Evolutionary conservation across 768 basidiomycete genomes (phyloP), one percentile per base, ranked within the genome.

Genomic region (Agrocybe pediades): DNA sequence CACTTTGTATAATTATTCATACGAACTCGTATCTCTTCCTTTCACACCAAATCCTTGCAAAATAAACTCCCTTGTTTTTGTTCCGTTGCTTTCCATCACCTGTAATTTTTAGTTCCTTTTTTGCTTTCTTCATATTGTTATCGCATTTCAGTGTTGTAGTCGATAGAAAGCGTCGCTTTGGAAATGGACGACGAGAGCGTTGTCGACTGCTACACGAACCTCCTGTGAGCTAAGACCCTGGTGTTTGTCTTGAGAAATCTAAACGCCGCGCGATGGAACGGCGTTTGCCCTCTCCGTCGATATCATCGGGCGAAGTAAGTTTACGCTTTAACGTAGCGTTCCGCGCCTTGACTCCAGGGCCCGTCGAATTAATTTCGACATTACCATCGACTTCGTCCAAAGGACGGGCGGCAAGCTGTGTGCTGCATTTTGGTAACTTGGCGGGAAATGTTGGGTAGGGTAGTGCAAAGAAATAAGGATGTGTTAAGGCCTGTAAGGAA

Each of bases 391-490:
- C 77, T 61, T 93, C 90, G 62, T 90, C 90, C 2, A 88, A 79
- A 4, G 90, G 84, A 24, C 85, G 76, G 17, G 72, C 68, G 6
- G 72, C 62, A 20, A 73, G 62, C 53, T 76, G 74, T 6, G 71
- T 71, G 26, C 73, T 68, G 51, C 78, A 80, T 82, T 95, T 92
- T 0, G 97, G 97, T 1, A 99, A 80, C 62, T 92, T 89, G 7
- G 86, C 87, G 0, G 94, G 94, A 58, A 91, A 88, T 0, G 95
- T 88, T 0, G 97, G 95, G 60, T 89, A 85, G 7, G 95, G 95
- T 3, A 90, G 75, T 9, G 90, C 83, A 39, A 83, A 82, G 76
- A 98, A 98, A 70, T 96, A 98, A 2, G 89, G 74, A 63, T 98
- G 95, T 44, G 80, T 68, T 15, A 99, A 83, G 8, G 93, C 91